phyloP scores from a whole-genome alignment of 2,329 filamentous ascomycete genomes.

The Bipolaris gigantea region DNA sequence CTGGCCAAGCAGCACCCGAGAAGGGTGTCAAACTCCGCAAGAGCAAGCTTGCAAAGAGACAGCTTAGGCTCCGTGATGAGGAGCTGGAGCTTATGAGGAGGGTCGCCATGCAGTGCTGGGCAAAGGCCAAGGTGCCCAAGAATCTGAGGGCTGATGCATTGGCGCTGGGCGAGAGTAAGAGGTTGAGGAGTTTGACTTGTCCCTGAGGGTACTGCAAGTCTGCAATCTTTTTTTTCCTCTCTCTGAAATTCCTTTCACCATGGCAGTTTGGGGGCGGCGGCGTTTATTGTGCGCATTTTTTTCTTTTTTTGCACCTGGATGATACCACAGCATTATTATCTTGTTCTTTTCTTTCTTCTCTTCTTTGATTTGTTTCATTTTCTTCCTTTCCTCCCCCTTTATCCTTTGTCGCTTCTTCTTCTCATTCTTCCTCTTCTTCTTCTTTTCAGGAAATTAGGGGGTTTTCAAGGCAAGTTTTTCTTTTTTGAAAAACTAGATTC shows the following conservation, averaged over 20 bases:
- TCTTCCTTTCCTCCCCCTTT: neutral
- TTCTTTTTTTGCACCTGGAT: conserved; percentile 14
- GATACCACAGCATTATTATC: conserved; percentile 17
- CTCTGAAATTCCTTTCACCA: too few relatives aligned
- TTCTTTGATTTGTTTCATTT: neutral
- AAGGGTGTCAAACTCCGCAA: conserved; percentile 39
- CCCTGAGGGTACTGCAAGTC: conserved; percentile 8
- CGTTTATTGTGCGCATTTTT: too few relatives aligned
- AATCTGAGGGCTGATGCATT: conserved; percentile 29
- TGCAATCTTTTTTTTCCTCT: neutral
- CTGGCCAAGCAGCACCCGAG: conserved; percentile 13
- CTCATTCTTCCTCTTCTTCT: neutral
- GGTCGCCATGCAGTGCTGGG: conserved; percentile 50
- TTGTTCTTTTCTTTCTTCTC: neutral
- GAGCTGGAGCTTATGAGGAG: conserved; percentile 49
- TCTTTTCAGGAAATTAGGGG: neutral
- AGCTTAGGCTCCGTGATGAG: conserved; percentile 48
- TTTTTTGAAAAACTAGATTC: neutral
- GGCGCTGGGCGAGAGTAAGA: conserved; percentile 19
- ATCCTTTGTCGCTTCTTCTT: too few relatives aligned
- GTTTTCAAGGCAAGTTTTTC: neutral
- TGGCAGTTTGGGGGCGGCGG: neutral
- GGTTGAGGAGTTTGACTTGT: conserved; percentile 38
- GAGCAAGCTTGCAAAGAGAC: conserved; percentile 51
- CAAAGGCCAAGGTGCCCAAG: conserved; percentile 34